Conservation (phyloP, 768 basidiomycete species). For the Russula sp. region DNA sequence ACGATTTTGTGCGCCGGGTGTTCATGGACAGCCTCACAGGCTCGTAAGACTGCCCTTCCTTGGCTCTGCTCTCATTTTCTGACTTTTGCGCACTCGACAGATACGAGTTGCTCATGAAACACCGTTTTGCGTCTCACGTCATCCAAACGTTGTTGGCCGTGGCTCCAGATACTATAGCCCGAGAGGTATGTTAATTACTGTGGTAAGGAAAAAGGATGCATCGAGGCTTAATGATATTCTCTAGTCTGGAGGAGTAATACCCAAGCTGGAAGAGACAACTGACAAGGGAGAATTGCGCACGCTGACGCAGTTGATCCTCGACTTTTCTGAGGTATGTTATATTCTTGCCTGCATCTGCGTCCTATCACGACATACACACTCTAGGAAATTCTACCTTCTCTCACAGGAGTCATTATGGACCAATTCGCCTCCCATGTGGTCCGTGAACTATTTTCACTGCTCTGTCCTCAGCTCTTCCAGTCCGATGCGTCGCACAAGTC, state of each 20-base stretch:
- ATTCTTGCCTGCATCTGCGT: not conserved
- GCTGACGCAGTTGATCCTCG: constrained; percentile 59
- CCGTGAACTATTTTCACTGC: constrained; percentile 70
- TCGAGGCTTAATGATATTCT: not conserved
- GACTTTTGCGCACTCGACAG: constrained; percentile 38
- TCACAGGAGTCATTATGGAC: constrained; percentile 70
- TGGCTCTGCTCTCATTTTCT: not conserved
- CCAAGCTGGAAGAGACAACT: constrained; percentile 44
- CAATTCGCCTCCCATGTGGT: constrained; percentile 90
- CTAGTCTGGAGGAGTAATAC: constrained; percentile 56
- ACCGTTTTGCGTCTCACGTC: constrained; percentile 95
- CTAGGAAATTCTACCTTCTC: constrained; percentile 67
- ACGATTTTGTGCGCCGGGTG: constrained; percentile 91
- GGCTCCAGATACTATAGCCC: constrained; percentile 56
- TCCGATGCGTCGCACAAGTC: constrained; percentile 39
- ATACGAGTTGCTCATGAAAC: constrained; percentile 60
- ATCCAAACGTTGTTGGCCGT: constrained; percentile 84
- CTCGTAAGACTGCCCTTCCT: constrained; percentile 60
- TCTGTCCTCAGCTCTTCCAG: constrained; percentile 58
- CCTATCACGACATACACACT: not conserved
- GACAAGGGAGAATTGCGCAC: constrained; percentile 64
- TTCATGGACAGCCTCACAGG: constrained; percentile 84
- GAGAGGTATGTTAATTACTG: constrained; percentile 54
- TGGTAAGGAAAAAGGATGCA: not conserved
- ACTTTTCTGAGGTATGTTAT: constrained; percentile 57